A percentile compares a stretch with the other conserved stretches of the same genome.
These are phyloP conservation scores for Cryptococcus floricola DNA, from an alignment of 1,284 basidiomycete genomes.

Conservation along the genomic window DNA sequence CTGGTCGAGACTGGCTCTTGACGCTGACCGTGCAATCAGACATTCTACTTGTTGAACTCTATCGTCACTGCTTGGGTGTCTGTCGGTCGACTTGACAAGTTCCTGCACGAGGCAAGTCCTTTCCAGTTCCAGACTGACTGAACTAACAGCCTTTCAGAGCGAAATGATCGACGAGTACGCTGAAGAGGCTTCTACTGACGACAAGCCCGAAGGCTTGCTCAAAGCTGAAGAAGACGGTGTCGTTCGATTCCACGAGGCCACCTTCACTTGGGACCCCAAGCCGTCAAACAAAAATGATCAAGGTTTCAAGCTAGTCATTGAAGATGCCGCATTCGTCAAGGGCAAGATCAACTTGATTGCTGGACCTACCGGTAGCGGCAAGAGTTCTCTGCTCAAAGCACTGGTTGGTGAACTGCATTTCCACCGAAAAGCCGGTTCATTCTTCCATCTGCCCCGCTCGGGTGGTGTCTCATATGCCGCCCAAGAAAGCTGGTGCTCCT, in stretches of 20 bases:
- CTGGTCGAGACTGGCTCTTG: no score
- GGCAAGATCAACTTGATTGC: slow-evolving; percentile 61
- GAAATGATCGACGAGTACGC: slow-evolving; percentile 56
- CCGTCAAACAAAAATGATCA: slow-evolving; percentile 9
- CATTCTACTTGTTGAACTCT: slow-evolving; percentile 40
- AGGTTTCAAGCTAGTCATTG: slow-evolving; percentile 54
- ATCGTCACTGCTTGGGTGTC: slow-evolving; percentile 53
- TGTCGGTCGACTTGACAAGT: slow-evolving; percentile 53
- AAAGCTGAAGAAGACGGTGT: slow-evolving; percentile 37
- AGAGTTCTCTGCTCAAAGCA: slow-evolving; percentile 43
- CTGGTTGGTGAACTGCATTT: slow-evolving; percentile 52
- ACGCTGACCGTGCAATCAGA: slow-evolving; percentile 9
- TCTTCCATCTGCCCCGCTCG: slow-evolving; percentile 63
- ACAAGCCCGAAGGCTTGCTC: slow-evolving; percentile 22
- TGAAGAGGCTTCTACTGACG: slow-evolving; percentile 25
- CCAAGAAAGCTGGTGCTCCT: slow-evolving; percentile 66
- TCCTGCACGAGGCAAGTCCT: slow-evolving; percentile 51
- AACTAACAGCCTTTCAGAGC: slow-evolving; percentile 40
- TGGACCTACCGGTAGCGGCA: slow-evolving; percentile 55
- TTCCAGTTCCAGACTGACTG: neutral
- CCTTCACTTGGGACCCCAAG: slow-evolving; percentile 39
- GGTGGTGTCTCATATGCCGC: slow-evolving; percentile 69
- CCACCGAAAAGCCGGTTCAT: slow-evolving; percentile 55
- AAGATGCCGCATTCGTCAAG: slow-evolving; percentile 58
- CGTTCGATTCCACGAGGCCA: slow-evolving; percentile 38